Conservation (phyloP, 441 rosid genomes). For the Gossypium schwendimanii region DNA sequence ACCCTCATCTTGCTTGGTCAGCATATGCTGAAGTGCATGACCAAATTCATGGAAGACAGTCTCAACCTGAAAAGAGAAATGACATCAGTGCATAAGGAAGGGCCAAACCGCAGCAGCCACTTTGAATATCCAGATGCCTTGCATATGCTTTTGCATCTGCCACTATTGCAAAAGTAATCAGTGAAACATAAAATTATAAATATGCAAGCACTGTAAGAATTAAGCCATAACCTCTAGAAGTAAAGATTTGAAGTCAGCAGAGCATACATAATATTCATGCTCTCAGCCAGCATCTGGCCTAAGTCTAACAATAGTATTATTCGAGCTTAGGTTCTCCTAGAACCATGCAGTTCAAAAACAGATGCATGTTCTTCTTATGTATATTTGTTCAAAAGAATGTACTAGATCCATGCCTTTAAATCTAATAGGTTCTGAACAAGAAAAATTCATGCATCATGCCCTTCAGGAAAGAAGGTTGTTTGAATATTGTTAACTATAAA, state of each 20-base stretch:
- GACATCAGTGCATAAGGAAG: neutral
- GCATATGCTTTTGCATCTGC: neutral
- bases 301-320: neutral
- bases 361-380: neutral
- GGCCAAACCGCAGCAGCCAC: slow-evolving; percentile 6
- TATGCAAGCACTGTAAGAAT: neutral
- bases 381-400: neutral
- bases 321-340: neutral
- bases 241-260: neutral
- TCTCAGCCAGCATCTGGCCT: neutral
- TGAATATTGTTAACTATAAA: neutral
- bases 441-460: neutral
- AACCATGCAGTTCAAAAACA: neutral
- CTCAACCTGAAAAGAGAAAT: slow-evolving; percentile 55
- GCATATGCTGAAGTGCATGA: slow-evolving; percentile 96
- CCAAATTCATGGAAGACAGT: slow-evolving; percentile 97
- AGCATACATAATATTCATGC: neutral
- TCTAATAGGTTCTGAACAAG: neutral
- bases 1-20: slow-evolving; percentile 83
- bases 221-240: neutral
- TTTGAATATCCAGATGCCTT: slow-evolving; percentile 4
- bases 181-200: neutral
- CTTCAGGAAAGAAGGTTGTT: neutral
- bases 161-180: neutral
- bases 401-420: neutral